Evolutionary conservation across 1,284 basidiomycete genomes (phyloP).

Genomic region (Ganoderma sinense): DNA sequence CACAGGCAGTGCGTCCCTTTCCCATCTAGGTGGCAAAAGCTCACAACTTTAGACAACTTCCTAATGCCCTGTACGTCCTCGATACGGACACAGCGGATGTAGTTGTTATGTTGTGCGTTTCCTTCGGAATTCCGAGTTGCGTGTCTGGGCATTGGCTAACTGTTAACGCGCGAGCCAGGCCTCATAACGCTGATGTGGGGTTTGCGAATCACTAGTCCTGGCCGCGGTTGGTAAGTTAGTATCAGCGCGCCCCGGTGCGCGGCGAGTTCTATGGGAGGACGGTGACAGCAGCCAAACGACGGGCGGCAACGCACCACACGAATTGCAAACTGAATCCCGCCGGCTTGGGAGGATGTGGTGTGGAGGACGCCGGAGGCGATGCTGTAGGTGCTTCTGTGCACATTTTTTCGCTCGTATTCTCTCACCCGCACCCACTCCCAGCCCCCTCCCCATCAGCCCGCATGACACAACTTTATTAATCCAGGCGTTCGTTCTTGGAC

Average conservation of each 20-base stretch:
- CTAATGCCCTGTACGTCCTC: not conserved
- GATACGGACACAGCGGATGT: not conserved
- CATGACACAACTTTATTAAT: constrained; percentile 23
- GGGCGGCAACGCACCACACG: not conserved
- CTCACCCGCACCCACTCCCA: constrained; percentile 5
- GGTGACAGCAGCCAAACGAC: constrained; percentile 17
- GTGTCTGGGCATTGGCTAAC: constrained; percentile 1
- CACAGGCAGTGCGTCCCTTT: constrained; percentile 8
- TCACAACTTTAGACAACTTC: constrained; percentile 4
- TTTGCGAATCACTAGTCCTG: not conserved
- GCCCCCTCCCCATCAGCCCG: constrained; percentile 15
- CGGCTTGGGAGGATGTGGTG: constrained; percentile 5
- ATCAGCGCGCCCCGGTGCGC: constrained; percentile 3
- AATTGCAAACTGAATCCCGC: constrained; percentile 1
- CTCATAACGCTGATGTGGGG: not conserved
- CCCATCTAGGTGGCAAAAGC: not conserved
- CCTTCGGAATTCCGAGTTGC: constrained; percentile 3
- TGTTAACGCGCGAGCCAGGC: not conserved
- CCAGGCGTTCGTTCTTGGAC: constrained; percentile 10
- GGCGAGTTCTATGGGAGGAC: not conserved
- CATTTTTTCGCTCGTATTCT: not conserved
- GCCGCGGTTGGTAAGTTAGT: not conserved
- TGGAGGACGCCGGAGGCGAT: constrained; percentile 27
- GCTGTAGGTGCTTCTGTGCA: constrained; percentile 23
- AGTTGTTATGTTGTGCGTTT: not conserved